phyloP scores from a whole-genome alignment of 805 yeast species.

The Debaryomyces tyrocola region DNA sequence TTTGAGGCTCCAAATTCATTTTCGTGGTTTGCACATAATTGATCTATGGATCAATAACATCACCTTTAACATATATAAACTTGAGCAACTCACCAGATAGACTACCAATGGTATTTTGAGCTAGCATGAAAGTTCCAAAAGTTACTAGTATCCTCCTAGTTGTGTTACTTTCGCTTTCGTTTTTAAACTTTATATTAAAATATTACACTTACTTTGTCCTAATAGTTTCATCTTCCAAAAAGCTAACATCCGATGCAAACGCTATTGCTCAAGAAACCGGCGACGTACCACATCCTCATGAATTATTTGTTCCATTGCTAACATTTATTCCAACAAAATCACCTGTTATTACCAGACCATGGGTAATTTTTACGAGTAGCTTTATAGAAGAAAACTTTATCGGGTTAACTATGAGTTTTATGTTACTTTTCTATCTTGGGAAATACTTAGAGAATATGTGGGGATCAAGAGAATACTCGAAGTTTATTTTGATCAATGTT shows the following conservation, averaged over 20 bases:
- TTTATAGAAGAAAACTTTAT: conserved; percentile 47
- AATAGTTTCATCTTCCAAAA: conserved; percentile 29
- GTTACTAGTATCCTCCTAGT: conserved; percentile 35
- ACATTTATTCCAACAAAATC: conserved; percentile 49
- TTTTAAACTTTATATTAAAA: conserved; percentile 33
- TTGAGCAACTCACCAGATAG: neutral
- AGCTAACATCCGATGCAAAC: conserved; percentile 19
- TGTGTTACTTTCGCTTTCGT: conserved; percentile 28
- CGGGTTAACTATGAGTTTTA: conserved; percentile 35
- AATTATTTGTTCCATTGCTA: conserved; percentile 49
- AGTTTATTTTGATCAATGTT: conserved; percentile 43
- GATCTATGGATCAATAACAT: neutral
- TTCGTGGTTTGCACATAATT: neutral
- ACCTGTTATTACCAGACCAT: conserved; percentile 41
- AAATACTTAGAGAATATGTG: conserved; percentile 65
- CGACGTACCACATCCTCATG: conserved; percentile 44
- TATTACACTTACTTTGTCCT: conserved; percentile 39
- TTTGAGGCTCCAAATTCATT: neutral
- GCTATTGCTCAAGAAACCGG: conserved; percentile 32
- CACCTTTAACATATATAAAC: neutral
- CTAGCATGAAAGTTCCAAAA: conserved; percentile 32
- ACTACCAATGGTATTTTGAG: neutral
- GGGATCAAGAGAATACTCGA: conserved; percentile 54
- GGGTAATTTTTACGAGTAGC: conserved; percentile 50
- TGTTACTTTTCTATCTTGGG: conserved; percentile 52